phyloP scores from a whole-genome alignment of 805 yeast species.

The Wickerhamiella lipophila region DNA sequence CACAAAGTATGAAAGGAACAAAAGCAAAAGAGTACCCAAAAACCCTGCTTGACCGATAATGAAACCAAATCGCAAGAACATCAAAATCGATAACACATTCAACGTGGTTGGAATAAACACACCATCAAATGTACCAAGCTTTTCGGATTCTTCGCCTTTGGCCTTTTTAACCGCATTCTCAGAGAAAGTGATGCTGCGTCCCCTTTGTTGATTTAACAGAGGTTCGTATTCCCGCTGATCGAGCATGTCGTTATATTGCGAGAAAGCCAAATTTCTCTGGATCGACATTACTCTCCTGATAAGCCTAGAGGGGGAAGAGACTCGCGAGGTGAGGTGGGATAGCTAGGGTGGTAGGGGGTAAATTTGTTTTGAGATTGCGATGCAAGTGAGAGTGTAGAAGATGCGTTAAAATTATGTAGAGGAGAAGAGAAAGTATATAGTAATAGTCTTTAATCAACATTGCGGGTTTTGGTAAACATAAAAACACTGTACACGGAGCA shows the following conservation, averaged over 20 bases:
- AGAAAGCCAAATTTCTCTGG: background rate
- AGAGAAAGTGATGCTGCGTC: constrained; percentile 9
- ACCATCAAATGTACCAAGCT: constrained; percentile 73
- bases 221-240: constrained; percentile 9
- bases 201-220: constrained; percentile 6
- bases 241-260: background rate
- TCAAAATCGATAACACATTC: constrained; percentile 83
- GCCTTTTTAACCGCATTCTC: background rate
- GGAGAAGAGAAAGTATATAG: background rate
- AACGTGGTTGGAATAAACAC: constrained; percentile 89
- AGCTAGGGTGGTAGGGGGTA: background rate
- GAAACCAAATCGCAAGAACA: constrained; percentile 93
- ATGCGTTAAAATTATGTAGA: background rate
- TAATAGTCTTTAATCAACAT: background rate
- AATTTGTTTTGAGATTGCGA: background rate
- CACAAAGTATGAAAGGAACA: constrained; percentile 63
- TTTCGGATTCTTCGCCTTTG: constrained; percentile 23
- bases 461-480: constrained; percentile 40
- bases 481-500: constrained; percentile 75
- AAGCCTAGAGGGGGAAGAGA: background rate
- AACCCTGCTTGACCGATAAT: constrained; percentile 91
- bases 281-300: background rate
- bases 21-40: constrained; percentile 54
- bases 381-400: background rate
- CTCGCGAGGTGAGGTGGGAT: no score